Evolutionary conservation across 2,329 filamentous ascomycete genomes (phyloP), one percentile per base, ranked within the genome.

Genomic region (Apiospora sp.): DNA sequence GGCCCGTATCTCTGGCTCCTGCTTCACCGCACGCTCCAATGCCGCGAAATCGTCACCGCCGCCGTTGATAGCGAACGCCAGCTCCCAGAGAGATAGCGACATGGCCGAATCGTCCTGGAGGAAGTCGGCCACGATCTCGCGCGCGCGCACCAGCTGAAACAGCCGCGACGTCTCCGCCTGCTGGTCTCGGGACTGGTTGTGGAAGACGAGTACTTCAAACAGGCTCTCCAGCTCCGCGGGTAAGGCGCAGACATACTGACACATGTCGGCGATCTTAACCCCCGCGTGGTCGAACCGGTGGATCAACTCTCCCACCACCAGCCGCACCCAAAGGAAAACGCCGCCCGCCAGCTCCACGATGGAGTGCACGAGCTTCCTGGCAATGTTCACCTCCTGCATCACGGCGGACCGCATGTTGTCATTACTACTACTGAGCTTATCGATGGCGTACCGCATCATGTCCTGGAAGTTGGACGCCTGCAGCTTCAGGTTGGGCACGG

Each of bases 61-160:
- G 1, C 72, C 22, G 0, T 70, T 41, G 22, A 80, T 73, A 1
- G 81, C 76, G 68, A 82, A 82, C 0, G 80, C 79, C 19, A 83
- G 64, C 49, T 83, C 81, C 81, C 81, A 82, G 3, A 82, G 73
- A 0, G 79, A 80, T 6, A 82, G 72, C 0, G 78, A 76, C 24
- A 76, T 78, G 0, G 81, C 77, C 0, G 79, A 78, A 10, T 82
- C 80, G 64, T 82, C 78, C 12, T 77, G 76, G 27, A 82, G 74
- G 61, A 82, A 82, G 16, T 80, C 78, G 1, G 81, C 79, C 1
- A 80, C 81, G 0, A 72, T 41, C 69, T 82, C 81, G n/a, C 79
- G 72, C 0, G 80, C 80, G 12, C 77, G 74, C 2, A 82, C 76
- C 4, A 83, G 77, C 37, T 76, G 75, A 67, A 82, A 82, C 4